Percentiles rank a stretch among this genome's conserved stretches.
Evolutionary conservation across 306 rosid genomes (phyloP).

Genomic region (Mucuna pruriens): DNA sequence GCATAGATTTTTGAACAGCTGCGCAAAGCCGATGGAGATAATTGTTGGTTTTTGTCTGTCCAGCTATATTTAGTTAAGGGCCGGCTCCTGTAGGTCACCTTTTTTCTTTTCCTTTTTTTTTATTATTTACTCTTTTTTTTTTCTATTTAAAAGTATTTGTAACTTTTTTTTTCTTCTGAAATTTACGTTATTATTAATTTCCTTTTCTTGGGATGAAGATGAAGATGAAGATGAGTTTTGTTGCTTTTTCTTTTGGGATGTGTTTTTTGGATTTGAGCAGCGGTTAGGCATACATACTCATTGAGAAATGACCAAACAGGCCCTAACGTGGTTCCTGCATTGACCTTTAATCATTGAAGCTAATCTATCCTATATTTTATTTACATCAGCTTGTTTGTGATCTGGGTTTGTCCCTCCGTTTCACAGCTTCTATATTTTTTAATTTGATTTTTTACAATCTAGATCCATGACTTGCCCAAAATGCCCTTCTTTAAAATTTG

Average conservation of each 20-base stretch:
- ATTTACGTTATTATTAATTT: slow-evolving; percentile 13
- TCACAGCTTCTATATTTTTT: slow-evolving; percentile 13
- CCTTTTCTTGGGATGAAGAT: slow-evolving; percentile 29
- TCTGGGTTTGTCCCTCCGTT: slow-evolving; percentile 55
- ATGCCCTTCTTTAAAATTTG: slow-evolving; percentile 42
- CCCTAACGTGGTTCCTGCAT: slow-evolving; percentile 67
- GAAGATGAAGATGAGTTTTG: slow-evolving; percentile 43
- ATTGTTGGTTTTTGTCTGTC: slow-evolving; percentile 87
- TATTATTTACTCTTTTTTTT: background rate
- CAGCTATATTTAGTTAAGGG: slow-evolving; percentile 92
- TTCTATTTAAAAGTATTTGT: background rate
- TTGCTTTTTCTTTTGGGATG: slow-evolving; percentile 46
- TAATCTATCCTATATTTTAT: slow-evolving; percentile 58
- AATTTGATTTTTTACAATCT: background rate
- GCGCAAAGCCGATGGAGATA: slow-evolving; percentile 67
- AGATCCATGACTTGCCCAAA: slow-evolving; percentile 31
- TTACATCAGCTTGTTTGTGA: slow-evolving; percentile 53
- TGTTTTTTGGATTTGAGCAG: slow-evolving; percentile 62
- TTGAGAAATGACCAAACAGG: slow-evolving; percentile 47
- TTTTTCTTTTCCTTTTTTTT: slow-evolving; percentile 15
- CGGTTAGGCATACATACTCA: slow-evolving; percentile 36
- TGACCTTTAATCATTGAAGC: slow-evolving; percentile 92
- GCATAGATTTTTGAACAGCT: slow-evolving; percentile 67
- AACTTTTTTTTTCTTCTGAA: background rate
- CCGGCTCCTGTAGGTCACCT: slow-evolving; percentile 76